A percentile compares a stretch with the other conserved stretches of the same genome.
phyloP scores from a whole-genome alignment of 345 rosid genomes.

The Populus ilicifolia region DNA sequence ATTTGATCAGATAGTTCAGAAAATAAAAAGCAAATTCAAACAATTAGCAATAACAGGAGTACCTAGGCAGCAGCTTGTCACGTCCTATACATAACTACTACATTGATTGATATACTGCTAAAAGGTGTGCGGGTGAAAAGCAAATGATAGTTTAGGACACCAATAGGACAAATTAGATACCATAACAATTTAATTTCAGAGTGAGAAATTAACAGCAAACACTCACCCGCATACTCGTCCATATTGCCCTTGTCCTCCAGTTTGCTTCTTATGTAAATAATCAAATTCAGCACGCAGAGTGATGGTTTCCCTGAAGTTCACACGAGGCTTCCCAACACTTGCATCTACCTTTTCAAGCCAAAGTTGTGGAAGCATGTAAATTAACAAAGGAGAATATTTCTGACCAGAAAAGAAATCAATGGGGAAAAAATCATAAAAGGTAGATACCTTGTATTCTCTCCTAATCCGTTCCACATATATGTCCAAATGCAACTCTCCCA shows the following conservation, averaged over 20 bases:
- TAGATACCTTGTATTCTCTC: slow-evolving; percentile 81
- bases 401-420: neutral
- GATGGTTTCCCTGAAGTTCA: slow-evolving; percentile 91
- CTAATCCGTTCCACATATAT: slow-evolving; percentile 92
- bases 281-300: slow-evolving; percentile 88
- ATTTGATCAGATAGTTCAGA: neutral
- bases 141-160: neutral
- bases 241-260: slow-evolving; percentile 98
- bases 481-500: slow-evolving; percentile 98
- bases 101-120: neutral
- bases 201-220: neutral
- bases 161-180: neutral
- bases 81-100: neutral
- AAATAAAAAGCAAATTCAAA: neutral
- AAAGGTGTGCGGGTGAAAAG: neutral
- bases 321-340: slow-evolving; percentile 96
- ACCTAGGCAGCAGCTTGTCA: neutral
- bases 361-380: neutral
- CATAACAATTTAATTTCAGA: neutral
- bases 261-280: slow-evolving; percentile 96
- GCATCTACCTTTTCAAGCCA: slow-evolving; percentile 72
- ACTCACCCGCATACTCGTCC: slow-evolving; percentile 88
- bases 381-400: neutral
- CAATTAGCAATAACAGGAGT: neutral
- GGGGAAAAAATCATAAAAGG: slow-evolving; percentile 7